Evolutionary conservation across 495 filamentous ascomycete genomes (phyloP).

Genomic region (Neurospora sp.): DNA sequence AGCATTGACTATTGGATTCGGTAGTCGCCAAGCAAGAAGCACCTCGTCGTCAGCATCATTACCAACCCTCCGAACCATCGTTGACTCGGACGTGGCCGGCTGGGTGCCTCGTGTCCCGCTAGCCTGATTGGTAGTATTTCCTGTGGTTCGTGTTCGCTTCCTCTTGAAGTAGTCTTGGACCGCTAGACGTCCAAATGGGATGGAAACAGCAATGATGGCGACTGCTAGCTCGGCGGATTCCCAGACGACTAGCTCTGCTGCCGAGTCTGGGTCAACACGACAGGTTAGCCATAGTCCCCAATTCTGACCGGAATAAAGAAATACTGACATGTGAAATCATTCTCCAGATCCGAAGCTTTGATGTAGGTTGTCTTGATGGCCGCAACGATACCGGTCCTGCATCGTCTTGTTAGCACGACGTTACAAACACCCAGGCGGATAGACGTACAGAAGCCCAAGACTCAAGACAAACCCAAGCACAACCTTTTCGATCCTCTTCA

Average conservation of each 20-base stretch:
- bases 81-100: not conserved
- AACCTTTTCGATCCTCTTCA: slow-evolving; percentile 15
- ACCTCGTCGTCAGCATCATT: not conserved
- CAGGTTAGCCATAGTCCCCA: not conserved
- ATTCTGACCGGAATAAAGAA: not conserved
- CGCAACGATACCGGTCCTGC: not conserved
- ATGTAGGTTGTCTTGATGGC: not conserved
- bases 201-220: slow-evolving; percentile 5
- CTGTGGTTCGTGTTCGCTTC: not conserved
- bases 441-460: slow-evolving; percentile 15
- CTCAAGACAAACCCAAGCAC: slow-evolving; percentile 17
- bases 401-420: not conserved
- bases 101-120: not conserved
- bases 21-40: not conserved
- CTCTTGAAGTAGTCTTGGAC: not conserved
- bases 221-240: slow-evolving; percentile 1
- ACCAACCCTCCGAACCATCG: not conserved
- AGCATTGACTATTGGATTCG: not conserved
- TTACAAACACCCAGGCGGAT: not conserved
- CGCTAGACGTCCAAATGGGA: not conserved
- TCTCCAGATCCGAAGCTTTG: not conserved
- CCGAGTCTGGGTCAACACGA: not conserved
- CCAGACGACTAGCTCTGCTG: slow-evolving; percentile 3
- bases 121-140: not conserved
- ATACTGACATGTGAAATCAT: not conserved